Percentiles rank a stretch among this genome's conserved stretches.
Evolutionary conservation across 768 basidiomycete genomes (phyloP).

Genomic region (Leccinum disarticulatum): DNA sequence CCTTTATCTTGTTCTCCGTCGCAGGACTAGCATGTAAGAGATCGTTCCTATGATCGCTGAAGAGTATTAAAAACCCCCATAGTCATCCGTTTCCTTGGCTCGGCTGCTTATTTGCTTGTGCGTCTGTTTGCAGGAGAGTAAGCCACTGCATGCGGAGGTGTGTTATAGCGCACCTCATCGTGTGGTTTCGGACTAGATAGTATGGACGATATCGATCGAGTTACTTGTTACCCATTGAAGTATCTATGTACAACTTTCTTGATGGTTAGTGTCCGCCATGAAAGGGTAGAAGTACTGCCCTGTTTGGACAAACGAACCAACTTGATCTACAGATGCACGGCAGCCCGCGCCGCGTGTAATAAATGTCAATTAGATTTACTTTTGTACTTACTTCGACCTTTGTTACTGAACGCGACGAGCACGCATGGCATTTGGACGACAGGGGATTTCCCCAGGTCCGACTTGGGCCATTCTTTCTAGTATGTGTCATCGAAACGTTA

Average conservation of each 20-base stretch:
- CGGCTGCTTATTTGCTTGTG: constrained; percentile 78
- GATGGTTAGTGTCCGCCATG: neutral
- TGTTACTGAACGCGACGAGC: neutral
- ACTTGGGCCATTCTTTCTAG: constrained; percentile 26
- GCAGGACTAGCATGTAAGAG: constrained; percentile 82
- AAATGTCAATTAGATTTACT: neutral
- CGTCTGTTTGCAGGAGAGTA: constrained; percentile 89
- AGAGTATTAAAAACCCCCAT: neutral
- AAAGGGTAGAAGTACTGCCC: neutral
- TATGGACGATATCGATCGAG: constrained; percentile 14
- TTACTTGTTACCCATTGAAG: neutral
- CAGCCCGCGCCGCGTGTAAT: neutral
- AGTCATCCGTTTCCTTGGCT: constrained; percentile 87
- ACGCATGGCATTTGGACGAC: constrained; percentile 1
- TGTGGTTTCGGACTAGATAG: neutral
- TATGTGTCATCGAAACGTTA: constrained; percentile 22
- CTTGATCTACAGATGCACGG: neutral
- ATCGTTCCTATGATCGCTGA: neutral
- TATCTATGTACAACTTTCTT: neutral
- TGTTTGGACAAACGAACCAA: neutral
- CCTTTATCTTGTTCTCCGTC: constrained; percentile 85
- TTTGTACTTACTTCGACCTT: neutral
- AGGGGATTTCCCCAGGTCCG: constrained; percentile 25
- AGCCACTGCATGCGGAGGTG: neutral
- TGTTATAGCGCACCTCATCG: neutral